Evolutionary conservation across 1,284 basidiomycete species (phyloP).

Genomic region (Mrakiaceae sp.): DNA sequence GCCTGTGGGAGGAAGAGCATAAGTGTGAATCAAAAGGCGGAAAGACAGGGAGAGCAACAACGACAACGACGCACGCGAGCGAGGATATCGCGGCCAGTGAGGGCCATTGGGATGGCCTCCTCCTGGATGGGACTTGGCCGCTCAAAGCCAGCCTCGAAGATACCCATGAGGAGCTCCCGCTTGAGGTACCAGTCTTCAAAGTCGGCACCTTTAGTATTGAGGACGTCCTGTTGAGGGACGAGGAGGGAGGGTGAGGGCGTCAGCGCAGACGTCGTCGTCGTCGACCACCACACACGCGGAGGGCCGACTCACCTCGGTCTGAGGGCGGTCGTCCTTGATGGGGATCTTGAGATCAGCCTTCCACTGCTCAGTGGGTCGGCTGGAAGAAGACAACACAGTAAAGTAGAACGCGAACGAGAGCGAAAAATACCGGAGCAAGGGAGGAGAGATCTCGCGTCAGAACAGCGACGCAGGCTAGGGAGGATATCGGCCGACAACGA

Average conservation of each 20-base stretch:
- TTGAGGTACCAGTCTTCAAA: constrained; percentile 78
- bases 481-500: too few relatives aligned
- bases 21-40: neutral
- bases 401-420: too few relatives aligned
- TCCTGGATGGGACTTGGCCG: constrained; percentile 96
- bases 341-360: constrained; percentile 68
- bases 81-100: constrained; percentile 79
- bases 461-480: too few relatives aligned
- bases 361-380: constrained; percentile 39
- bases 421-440: too few relatives aligned
- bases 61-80: constrained; percentile 43
- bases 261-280: neutral
- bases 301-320: constrained; percentile 54
- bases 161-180: constrained; percentile 76
- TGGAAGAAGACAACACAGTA: too few relatives aligned
- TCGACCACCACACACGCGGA: neutral
- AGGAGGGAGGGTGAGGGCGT: neutral
- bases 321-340: constrained; percentile 79
- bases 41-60: neutral
- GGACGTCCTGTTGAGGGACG: constrained; percentile 54
- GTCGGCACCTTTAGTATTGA: constrained; percentile 76
- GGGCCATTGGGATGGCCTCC: constrained; percentile 82
- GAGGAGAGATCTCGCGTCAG: too few relatives aligned
- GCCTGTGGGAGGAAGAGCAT: constrained; percentile 32
- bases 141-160: constrained; percentile 96